These are phyloP conservation scores for Thermomyces lanuginosus DNA, from an alignment of 2,329 filamentous ascomycete genomes.

Conservation along the genomic window DNA sequence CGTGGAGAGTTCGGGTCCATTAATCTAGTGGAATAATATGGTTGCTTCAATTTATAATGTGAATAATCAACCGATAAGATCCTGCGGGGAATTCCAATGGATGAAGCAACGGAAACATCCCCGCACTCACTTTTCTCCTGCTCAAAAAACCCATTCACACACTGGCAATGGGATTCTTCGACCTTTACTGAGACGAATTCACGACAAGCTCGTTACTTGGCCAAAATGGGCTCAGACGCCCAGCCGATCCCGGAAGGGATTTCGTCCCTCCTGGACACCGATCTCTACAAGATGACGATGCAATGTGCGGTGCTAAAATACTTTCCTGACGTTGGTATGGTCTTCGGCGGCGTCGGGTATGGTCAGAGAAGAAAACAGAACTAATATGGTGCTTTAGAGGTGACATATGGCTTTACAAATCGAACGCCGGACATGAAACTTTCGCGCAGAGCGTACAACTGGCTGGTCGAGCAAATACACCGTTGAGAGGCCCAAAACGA, in stretches of 20 bases:
- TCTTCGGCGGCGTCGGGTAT: background rate
- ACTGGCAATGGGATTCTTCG: too few species aligned
- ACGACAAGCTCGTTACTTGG: too few species aligned
- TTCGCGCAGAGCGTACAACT: conserved; percentile 63
- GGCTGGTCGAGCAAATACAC: conserved; percentile 69
- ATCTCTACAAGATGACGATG: conserved; percentile 96
- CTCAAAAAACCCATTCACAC: too few species aligned
- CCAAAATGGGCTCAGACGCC: conserved; percentile 1
- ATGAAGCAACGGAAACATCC: too few species aligned
- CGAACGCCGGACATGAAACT: conserved; percentile 88
- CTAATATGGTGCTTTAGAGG: conserved; percentile 30
- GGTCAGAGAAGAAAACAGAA: background rate
- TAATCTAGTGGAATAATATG: too few species aligned
- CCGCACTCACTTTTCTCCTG: too few species aligned
- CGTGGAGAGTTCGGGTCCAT: too few species aligned
- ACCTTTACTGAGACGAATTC: too few species aligned
- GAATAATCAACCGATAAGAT: too few species aligned
- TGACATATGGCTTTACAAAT: conserved; percentile 90
- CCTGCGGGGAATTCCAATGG: too few species aligned
- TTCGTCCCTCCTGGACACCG: conserved; percentile 67
- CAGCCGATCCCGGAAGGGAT: conserved; percentile 46
- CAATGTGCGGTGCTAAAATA: conserved; percentile 91
- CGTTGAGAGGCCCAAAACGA: too few species aligned
- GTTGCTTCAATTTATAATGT: too few species aligned
- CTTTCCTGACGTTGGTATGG: conserved; percentile 50